These are phyloP conservation scores for Orychophragmus violaceus DNA, from an alignment of 345 rosid species.

Conservation along the genomic window DNA sequence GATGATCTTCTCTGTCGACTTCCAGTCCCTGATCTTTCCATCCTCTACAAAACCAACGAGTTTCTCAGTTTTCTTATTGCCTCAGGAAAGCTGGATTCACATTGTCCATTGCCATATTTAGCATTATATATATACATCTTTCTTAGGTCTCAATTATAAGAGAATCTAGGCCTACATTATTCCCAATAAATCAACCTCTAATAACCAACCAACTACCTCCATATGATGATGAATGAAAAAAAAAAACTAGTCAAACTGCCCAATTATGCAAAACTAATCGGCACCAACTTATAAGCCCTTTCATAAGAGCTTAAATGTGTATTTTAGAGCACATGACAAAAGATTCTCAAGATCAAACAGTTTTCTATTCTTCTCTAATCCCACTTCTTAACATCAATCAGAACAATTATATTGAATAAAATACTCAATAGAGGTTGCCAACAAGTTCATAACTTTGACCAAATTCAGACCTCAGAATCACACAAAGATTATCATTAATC, in stretches of 20 bases:
- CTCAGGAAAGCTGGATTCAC: neutral
- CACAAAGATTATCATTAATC: slow-evolving; percentile 18
- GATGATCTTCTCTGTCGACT: slow-evolving; percentile 69
- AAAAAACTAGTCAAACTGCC: slow-evolving; percentile 1
- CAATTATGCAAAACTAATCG: slow-evolving; percentile 27
- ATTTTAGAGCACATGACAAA: slow-evolving; percentile 28
- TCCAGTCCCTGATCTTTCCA: slow-evolving; percentile 78
- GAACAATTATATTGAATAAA: neutral
- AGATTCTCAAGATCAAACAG: slow-evolving; percentile 29
- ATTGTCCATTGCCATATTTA: neutral
- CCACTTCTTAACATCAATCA: slow-evolving; percentile 36
- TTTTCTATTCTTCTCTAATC: slow-evolving; percentile 33
- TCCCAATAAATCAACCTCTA: slow-evolving; percentile 21
- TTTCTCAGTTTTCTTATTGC: slow-evolving; percentile 8
- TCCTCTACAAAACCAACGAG: slow-evolving; percentile 46
- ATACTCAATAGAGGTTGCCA: slow-evolving; percentile 17
- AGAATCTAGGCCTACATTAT: slow-evolving; percentile 27
- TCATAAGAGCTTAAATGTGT: neutral
- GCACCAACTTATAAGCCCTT: slow-evolving; percentile 25
- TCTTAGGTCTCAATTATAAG: slow-evolving; percentile 17
- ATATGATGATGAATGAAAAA: slow-evolving; percentile 20
- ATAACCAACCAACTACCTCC: slow-evolving; percentile 29
- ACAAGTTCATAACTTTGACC: slow-evolving; percentile 24
- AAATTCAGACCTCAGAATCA: slow-evolving; percentile 33
- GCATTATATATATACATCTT: neutral